A percentile compares a stretch with the other conserved stretches of the same genome.
Conservation (phyloP, 495 filamentous ascomycete species). For the Platismatia glauca region DNA sequence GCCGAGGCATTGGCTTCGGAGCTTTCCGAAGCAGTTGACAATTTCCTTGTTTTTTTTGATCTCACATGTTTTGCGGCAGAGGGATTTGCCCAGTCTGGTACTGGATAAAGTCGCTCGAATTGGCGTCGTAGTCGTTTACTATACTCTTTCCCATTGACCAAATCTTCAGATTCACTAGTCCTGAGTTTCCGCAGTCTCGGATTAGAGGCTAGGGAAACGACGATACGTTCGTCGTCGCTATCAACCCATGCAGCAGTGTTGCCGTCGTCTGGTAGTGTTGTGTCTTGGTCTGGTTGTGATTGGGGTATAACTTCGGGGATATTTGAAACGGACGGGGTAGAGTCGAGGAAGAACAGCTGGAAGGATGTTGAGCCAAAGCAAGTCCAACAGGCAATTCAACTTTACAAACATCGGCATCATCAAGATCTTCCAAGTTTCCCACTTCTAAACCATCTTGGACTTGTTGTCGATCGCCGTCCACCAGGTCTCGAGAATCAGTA, state of each 20-base stretch:
- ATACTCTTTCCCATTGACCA: constrained; percentile 81
- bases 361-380: constrained; percentile 22
- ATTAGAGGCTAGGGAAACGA: constrained; percentile 68
- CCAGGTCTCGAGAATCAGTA: not conserved
- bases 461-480: not conserved
- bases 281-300: constrained; percentile 32
- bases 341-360: constrained; percentile 64
- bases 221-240: constrained; percentile 85
- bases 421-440: constrained; percentile 36
- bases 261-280: constrained; percentile 30
- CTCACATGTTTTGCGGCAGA: constrained; percentile 26
- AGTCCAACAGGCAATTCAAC: not conserved
- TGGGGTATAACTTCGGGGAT: constrained; percentile 36
- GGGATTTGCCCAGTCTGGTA: constrained; percentile 66
- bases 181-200: constrained; percentile 72
- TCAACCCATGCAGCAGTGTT: constrained; percentile 72
- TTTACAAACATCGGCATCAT: constrained; percentile 55
- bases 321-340: constrained; percentile 42
- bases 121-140: constrained; percentile 68
- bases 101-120: constrained; percentile 69
- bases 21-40: constrained; percentile 35
- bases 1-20: constrained; percentile 49
- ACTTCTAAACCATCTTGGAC: constrained; percentile 27
- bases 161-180: constrained; percentile 68
- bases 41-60: constrained; percentile 46